These are phyloP conservation scores for Thielaviopsis musarum DNA, from an alignment of 2,329 filamentous ascomycete genomes.

Conservation along the genomic window DNA sequence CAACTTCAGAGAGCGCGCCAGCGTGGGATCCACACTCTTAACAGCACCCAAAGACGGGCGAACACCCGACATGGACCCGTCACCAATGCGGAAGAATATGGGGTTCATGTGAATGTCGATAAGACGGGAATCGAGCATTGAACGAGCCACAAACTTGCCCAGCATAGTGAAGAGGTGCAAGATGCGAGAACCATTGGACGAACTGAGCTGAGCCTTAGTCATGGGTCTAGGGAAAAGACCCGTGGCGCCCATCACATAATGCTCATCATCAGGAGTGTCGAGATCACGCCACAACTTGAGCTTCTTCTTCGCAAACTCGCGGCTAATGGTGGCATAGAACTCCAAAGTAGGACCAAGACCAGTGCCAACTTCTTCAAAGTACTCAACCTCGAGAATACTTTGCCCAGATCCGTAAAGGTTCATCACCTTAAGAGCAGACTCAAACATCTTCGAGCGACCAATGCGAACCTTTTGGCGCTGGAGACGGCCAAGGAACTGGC, in stretches of 20 bases:
- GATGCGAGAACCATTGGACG: conserved; percentile 72
- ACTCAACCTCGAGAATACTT: conserved; percentile 91
- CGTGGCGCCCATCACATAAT: conserved; percentile 69
- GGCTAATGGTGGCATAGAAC: conserved; percentile 95
- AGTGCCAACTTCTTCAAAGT: conserved; percentile 96
- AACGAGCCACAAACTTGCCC: conserved; percentile 91
- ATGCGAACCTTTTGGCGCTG: conserved; percentile 98
- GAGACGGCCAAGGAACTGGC: conserved; percentile 76
- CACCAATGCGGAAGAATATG: conserved; percentile 89
- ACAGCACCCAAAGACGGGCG: conserved; percentile 77
- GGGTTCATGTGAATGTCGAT: conserved; percentile 96
- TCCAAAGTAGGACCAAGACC: conserved; percentile 89
- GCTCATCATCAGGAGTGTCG: conserved; percentile 52
- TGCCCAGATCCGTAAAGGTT: conserved; percentile 94
- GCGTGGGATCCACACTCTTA: conserved; percentile 69
- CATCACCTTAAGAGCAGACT: conserved; percentile 97
- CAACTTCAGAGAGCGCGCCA: conserved; percentile 71
- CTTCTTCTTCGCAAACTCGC: conserved; percentile 94
- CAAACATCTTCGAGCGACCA: conserved; percentile 80
- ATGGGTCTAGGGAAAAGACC: conserved; percentile 88
- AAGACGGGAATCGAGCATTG: conserved; percentile 95
- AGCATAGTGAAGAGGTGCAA: conserved; percentile 82
- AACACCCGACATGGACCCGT: conserved; percentile 45
- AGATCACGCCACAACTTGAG: conserved; percentile 92
- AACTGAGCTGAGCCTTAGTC: conserved; percentile 55